phyloP scores from a whole-genome alignment of 2,329 filamentous ascomycete species.

The Rachicladosporium sp. region DNA sequence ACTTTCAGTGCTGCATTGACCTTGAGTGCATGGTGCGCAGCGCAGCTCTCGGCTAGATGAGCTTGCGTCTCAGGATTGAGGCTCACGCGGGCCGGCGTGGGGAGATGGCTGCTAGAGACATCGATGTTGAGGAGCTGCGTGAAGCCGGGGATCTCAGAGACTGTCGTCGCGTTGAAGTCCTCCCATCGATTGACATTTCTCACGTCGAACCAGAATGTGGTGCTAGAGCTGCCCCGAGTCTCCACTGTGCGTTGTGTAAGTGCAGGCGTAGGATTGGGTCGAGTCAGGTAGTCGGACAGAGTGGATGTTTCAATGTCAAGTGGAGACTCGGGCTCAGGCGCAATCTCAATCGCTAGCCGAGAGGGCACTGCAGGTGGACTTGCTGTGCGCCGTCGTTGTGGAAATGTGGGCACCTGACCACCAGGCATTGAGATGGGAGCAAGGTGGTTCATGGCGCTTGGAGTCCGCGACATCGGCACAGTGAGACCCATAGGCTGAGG shows the following conservation, averaged over 20 bases:
- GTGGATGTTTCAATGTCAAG: conserved; percentile 44
- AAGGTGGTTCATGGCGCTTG: conserved; percentile 25
- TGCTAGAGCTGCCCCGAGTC: conserved; percentile 56
- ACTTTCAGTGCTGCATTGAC: conserved; percentile 73
- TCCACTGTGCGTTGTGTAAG: conserved; percentile 64
- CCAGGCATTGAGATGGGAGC: conserved; percentile 21
- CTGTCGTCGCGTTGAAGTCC: conserved; percentile 60
- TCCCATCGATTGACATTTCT: conserved; percentile 77
- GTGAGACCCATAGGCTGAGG: conserved; percentile 21
- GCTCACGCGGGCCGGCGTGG: conserved; percentile 42
- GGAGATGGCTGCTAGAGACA: conserved; percentile 50
- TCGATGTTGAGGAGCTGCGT: conserved; percentile 53
- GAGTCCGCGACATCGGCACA: conserved; percentile 19
- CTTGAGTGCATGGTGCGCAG: conserved; percentile 69
- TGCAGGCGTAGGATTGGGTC: conserved; percentile 67
- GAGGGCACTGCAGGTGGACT: conserved; percentile 32
- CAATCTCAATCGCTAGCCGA: conserved; percentile 27
- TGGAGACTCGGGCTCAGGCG: conserved; percentile 21
- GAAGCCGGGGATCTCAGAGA: conserved; percentile 62
- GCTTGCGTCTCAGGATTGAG: conserved; percentile 59
- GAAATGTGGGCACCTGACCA: conserved; percentile 20
- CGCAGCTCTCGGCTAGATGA: conserved; percentile 63
- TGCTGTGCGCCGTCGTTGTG: conserved; percentile 15
- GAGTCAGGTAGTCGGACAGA: conserved; percentile 65
- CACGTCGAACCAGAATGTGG: conserved; percentile 93